Conservation (phyloP, 2,329 filamentous ascomycete genomes). For the Tympanopsis confertula region DNA sequence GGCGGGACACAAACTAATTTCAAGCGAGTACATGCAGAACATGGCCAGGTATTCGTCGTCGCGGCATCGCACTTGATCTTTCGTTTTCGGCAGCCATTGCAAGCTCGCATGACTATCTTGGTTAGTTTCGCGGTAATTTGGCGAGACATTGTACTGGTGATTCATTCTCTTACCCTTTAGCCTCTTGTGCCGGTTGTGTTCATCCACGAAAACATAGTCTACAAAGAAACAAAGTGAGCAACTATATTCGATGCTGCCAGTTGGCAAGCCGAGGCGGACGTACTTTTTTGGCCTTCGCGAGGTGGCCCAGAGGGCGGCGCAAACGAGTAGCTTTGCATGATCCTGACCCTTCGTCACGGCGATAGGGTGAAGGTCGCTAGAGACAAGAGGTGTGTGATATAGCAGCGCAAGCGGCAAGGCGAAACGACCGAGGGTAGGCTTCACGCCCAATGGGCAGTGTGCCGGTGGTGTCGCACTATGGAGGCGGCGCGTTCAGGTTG, state of each 20-base stretch:
- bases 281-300: not conserved
- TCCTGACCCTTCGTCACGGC: no score
- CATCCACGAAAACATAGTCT: slow-evolving; percentile 99
- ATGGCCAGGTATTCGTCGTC: slow-evolving; percentile 95
- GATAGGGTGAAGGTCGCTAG: no score
- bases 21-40: slow-evolving; percentile 80
- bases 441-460: no score
- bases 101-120: slow-evolving; percentile 79
- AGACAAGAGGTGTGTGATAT: no score
- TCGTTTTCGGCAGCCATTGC: slow-evolving; percentile 82
- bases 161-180: slow-evolving; percentile 71
- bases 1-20: slow-evolving; percentile 91
- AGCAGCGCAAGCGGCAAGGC: no score
- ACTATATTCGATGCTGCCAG: not conserved
- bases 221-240: slow-evolving; percentile 16
- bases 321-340: not conserved
- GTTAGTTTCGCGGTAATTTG: slow-evolving; percentile 2
- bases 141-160: slow-evolving; percentile 2
- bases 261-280: not conserved
- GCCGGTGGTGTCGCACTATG: no score
- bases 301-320: not conserved
- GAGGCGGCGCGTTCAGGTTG: no score
- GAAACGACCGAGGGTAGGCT: no score
- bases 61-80: slow-evolving; percentile 98
- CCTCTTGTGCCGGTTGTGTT: slow-evolving; percentile 95